Conservation (phyloP, 23 red algal species). For the Gracilaria gracilis region DNA sequence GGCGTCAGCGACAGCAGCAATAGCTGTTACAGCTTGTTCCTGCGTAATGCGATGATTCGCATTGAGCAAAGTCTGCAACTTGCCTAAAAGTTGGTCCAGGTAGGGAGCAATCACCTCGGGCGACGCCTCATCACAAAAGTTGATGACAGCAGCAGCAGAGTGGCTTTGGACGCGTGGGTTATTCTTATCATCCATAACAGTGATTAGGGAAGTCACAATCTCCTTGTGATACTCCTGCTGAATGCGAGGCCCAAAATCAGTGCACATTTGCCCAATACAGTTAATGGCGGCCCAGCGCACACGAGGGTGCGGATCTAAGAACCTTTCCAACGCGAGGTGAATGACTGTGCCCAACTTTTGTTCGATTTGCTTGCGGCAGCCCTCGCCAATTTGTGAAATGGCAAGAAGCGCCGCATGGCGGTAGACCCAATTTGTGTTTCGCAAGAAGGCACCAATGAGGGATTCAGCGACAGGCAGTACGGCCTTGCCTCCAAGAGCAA, state of each 20-base stretch:
- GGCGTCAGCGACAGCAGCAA: constrained; percentile 95
- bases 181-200: constrained; percentile 88
- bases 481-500: constrained; percentile 95
- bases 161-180: constrained; percentile 95
- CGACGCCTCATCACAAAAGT: constrained; percentile 99
- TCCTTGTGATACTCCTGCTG: constrained; percentile 82
- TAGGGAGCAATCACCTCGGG: constrained; percentile 85
- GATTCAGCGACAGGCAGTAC: constrained; percentile 85
- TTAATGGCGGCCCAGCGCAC: constrained; percentile 99
- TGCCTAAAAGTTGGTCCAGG: constrained; percentile 82
- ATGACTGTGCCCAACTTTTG: constrained; percentile 85
- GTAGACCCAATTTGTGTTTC: constrained; percentile 77
- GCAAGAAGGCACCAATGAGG: constrained; percentile 76
- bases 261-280: constrained; percentile 99
- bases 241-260: constrained; percentile 93
- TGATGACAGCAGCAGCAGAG: constrained; percentile 97
- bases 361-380: constrained; percentile 95
- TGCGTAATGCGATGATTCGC: constrained; percentile 80
- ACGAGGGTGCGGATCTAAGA: constrained; percentile 90
- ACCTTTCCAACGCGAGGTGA: constrained; percentile 69
- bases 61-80: constrained; percentile 84
- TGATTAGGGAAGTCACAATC: constrained; percentile 79
- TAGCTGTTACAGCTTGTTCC: constrained; percentile 97
- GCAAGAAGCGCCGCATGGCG: constrained; percentile 96
- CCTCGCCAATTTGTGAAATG: constrained; percentile 97